Percentiles rank a stretch among this genome's conserved stretches.
phyloP scores from a whole-genome alignment of 1,284 basidiomycete species.

The Fomitopsis schrenkii region DNA sequence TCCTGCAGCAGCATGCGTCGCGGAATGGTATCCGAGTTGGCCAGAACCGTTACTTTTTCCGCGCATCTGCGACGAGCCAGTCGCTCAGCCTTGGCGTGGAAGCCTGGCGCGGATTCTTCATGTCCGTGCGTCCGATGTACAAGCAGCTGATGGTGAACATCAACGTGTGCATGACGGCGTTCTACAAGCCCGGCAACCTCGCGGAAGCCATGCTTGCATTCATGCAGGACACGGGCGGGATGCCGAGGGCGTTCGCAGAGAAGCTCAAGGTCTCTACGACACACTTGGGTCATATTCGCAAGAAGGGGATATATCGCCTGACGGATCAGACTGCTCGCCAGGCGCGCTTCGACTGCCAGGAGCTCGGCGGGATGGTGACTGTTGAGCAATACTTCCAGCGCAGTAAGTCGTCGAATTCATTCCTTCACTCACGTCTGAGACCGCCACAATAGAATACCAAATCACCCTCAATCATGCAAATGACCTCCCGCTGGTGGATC shows the following conservation, averaged over 20 bases:
- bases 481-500: constrained; percentile 58
- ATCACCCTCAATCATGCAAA: constrained; percentile 43
- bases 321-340: constrained; percentile 39
- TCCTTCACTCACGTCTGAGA: not conserved
- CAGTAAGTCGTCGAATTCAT: constrained; percentile 37
- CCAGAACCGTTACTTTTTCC: constrained; percentile 62
- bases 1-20: constrained; percentile 55
- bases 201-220: constrained; percentile 52
- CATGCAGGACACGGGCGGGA: constrained; percentile 35
- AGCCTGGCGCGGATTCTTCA: constrained; percentile 64
- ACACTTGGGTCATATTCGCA: constrained; percentile 51
- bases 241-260: constrained; percentile 45
- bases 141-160: constrained; percentile 72
- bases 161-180: constrained; percentile 71
- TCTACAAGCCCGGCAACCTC: constrained; percentile 60
- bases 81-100: constrained; percentile 45
- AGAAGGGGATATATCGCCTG: constrained; percentile 47
- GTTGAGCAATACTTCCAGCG: constrained; percentile 59
- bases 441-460: constrained; percentile 45
- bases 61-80: constrained; percentile 18
- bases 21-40: constrained; percentile 54
- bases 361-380: constrained; percentile 45
- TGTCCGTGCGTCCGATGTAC: constrained; percentile 59
- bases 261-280: constrained; percentile 53
- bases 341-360: constrained; percentile 48